Conservation (phyloP, 2,329 filamentous ascomycete species). For the Plenodomus lindquistii region DNA sequence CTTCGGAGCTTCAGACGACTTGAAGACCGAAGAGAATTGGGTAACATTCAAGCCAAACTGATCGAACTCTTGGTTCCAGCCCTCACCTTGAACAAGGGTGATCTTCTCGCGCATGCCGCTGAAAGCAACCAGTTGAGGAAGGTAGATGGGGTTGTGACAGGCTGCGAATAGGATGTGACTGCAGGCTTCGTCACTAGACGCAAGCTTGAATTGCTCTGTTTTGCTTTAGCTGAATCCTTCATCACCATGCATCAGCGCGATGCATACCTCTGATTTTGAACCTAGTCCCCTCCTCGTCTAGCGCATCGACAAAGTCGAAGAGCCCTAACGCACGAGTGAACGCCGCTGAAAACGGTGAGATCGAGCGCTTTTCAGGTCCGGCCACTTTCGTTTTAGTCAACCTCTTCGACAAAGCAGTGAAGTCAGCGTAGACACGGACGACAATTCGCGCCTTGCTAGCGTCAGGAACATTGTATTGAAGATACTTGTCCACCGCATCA, state of each 20-base stretch:
- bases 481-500: slow-evolving; percentile 52
- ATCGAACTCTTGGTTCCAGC: slow-evolving; percentile 58
- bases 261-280: slow-evolving; percentile 61
- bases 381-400: slow-evolving; percentile 55
- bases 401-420: slow-evolving; percentile 57
- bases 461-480: slow-evolving; percentile 25
- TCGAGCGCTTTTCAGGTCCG: slow-evolving; percentile 59
- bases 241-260: background rate
- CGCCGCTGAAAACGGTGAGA: slow-evolving; percentile 59
- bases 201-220: slow-evolving; percentile 51
- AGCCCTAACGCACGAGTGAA: slow-evolving; percentile 62
- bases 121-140: slow-evolving; percentile 60
- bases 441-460: slow-evolving; percentile 58
- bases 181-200: slow-evolving; percentile 63
- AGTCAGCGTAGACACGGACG: slow-evolving; percentile 61
- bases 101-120: slow-evolving; percentile 55
- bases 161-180: slow-evolving; percentile 67
- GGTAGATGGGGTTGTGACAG: slow-evolving; percentile 64
- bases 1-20: slow-evolving; percentile 33
- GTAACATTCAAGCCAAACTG: slow-evolving; percentile 56
- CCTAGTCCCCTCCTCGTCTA: slow-evolving; percentile 62
- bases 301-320: slow-evolving; percentile 65
- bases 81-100: slow-evolving; percentile 58
- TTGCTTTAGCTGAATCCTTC: slow-evolving; percentile 4
- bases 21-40: slow-evolving; percentile 59